Base-by-base conservation (phyloP, 345 rosid species). In the Salix purpurea region DNA sequence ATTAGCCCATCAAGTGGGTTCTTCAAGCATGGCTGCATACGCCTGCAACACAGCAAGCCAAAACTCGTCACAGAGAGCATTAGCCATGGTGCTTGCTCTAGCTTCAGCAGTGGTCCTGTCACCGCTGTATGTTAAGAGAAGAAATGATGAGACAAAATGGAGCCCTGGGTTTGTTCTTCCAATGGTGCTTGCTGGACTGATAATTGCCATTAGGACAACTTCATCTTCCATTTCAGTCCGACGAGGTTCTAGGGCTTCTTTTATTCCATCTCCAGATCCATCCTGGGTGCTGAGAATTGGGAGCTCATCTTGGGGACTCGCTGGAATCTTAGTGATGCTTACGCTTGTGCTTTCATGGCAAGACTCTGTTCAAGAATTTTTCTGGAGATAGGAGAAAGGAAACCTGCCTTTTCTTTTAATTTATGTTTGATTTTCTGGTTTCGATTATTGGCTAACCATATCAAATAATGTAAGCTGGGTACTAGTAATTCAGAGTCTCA, bases 61-160 rank as follows among this genome's bases (percentile, higher is more conserved):
- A 19, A 76, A 74, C 77, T 76, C 88, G 23, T 88, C 91, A 5
- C 91, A 80, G 36, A 84, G 93, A 81, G 83, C 76, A 72, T 72
- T 84, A 37, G 93, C 90, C 82, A 88, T 90, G 93, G 88, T 77
- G 67, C 48, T 90, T 82, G 93, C 93, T 78, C 72, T 88, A 39
- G 79, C 78, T 1, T 79, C 86, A 21, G 91, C 93, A 13, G 64
- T 83, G 5, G 83, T 85, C 14, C 76, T 88, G 13, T 90, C 93
- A 2, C 91, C 93, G 1, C 50, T 90, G 37, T 87, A 87, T 50
- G 72, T 65, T 6, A 70, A 46, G 12, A 74, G 83, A 44, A 85
- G 72, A 71, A 72, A 28, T 6, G 82, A 87, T 6, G 88, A 86
- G 69, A 64, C 81, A 13, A 82, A 67, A 69, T 76, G 86, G 86